Base-by-base conservation (phyloP, 331 rosid genomes). In the Acacia concinna region DNA sequence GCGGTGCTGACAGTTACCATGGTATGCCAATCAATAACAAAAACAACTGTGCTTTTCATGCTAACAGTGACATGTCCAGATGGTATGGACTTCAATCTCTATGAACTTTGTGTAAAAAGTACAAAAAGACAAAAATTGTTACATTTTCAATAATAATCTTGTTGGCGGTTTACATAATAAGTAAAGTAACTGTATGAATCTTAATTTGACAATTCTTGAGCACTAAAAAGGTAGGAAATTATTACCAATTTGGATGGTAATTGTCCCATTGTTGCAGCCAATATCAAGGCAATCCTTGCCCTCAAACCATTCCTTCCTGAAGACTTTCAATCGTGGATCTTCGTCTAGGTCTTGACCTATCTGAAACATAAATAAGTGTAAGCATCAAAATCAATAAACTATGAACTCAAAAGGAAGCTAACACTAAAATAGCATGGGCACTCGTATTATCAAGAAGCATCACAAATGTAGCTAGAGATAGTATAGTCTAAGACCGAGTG, bases 281-380 rank as follows among this genome's bases (percentile, higher is more conserved):
- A 87, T 83, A 75, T 91, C 96, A 46, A 91, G 90, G 60, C 93
- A 91, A 51, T 87, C 86, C 81, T 84, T 91, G 41, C 79, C 93
- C 78, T 89, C 81, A 77, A 89, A 89, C 93, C 96, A 91, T 78
- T 87, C 96, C 83, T 83, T 87, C 77, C 83, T 89, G 72, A 87
- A 81, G 47, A 83, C 82, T 71, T 84, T 86, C 76, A 91, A 60
- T 18, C 93, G 83, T 62, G 93, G 91, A 85, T 91, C 91, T 82
- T 89, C 91, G 20, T 84, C 85, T 63, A 63, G 11, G 35, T 81
- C 84, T 62, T 77, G 88, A 84, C 87, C 90, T 59, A 88, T 38
- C 93, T 91, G 84, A 27, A 73, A 76, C 73, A 80, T 65, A 34
- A 79, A 60, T 64, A 62, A 14, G 67, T 40, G 40, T 21, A 77